Conservation (phyloP, 148 eudicot species). For the Vaccinium myrtillus region DNA sequence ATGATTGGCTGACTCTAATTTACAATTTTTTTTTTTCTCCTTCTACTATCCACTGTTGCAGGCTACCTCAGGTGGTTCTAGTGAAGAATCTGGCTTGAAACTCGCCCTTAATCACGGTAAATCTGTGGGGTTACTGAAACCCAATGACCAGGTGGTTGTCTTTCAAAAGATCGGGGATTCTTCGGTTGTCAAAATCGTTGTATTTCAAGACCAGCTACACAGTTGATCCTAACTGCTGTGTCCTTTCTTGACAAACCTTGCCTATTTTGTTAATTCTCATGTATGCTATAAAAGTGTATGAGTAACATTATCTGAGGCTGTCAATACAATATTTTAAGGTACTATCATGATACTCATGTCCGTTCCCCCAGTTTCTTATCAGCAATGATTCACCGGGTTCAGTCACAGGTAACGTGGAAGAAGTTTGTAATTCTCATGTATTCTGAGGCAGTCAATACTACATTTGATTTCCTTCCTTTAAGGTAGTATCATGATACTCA, state of each 20-base stretch:
- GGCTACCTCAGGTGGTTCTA: constrained; percentile 37
- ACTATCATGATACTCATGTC: too few species aligned
- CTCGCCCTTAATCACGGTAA: constrained; percentile 50
- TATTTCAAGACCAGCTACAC: constrained; percentile 30
- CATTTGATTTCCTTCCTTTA: too few species aligned
- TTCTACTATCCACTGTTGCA: constrained; percentile 15
- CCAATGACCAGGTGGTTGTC: constrained; percentile 53
- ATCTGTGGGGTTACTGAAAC: constrained; percentile 44
- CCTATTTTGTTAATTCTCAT: neutral
- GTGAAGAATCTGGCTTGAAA: constrained; percentile 54
- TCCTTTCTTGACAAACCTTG: neutral
- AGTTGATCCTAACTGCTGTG: neutral
- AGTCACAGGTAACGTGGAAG: neutral
- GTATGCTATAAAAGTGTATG: neutral
- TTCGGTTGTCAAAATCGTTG: constrained; percentile 44
- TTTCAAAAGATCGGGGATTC: constrained; percentile 60
- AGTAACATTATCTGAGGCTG: neutral
- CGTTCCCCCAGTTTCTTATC: neutral
- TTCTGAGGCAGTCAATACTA: too few species aligned
- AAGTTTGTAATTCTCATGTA: neutral
- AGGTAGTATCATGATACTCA: too few species aligned
- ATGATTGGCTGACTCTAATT: neutral
- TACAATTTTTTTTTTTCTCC: too few species aligned
- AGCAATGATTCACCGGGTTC: neutral
- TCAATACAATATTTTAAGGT: neutral